Conservation (phyloP, 2,329 filamentous ascomycete genomes). For the Trichoderma arundinaceum region DNA sequence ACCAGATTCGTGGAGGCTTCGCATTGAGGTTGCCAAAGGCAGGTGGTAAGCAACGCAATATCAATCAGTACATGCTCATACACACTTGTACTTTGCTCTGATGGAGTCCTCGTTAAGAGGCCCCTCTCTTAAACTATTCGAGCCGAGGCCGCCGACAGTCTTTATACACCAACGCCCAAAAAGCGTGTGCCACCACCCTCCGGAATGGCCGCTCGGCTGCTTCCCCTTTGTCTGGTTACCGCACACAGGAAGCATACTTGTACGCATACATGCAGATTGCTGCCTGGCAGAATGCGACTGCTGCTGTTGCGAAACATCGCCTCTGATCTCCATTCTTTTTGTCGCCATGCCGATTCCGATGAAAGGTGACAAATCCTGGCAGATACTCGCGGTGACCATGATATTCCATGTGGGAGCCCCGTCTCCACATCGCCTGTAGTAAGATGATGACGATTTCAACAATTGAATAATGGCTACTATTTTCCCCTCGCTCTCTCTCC, state of each 20-base stretch:
- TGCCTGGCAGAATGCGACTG: conserved; percentile 18
- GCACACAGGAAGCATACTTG: background rate
- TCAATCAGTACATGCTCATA: conserved; percentile 25
- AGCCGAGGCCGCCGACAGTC: conserved; percentile 25
- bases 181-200: conserved; percentile 20
- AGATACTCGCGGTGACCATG: background rate
- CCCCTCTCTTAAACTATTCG: background rate
- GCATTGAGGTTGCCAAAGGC: background rate
- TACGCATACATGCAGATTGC: background rate
- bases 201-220: conserved; percentile 23
- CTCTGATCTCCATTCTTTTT: conserved; percentile 3
- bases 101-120: conserved; percentile 21
- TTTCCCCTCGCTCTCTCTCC: background rate
- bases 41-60: conserved; percentile 26
- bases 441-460: conserved; percentile 23
- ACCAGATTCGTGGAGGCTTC: conserved; percentile 2
- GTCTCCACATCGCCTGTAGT: conserved; percentile 23
- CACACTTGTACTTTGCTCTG: conserved; percentile 18
- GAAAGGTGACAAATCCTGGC: conserved; percentile 15
- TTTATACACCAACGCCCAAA: conserved; percentile 29
- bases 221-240: conserved; percentile 12
- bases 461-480: conserved; percentile 2
- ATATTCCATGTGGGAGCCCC: conserved; percentile 13
- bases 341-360: conserved; percentile 2
- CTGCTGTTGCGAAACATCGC: conserved; percentile 2